A percentile compares a stretch with the other conserved stretches of the same genome.
Evolutionary conservation across 2,329 filamentous ascomycete species (phyloP).

Genomic region (Paraconiothyrium brasiliense): DNA sequence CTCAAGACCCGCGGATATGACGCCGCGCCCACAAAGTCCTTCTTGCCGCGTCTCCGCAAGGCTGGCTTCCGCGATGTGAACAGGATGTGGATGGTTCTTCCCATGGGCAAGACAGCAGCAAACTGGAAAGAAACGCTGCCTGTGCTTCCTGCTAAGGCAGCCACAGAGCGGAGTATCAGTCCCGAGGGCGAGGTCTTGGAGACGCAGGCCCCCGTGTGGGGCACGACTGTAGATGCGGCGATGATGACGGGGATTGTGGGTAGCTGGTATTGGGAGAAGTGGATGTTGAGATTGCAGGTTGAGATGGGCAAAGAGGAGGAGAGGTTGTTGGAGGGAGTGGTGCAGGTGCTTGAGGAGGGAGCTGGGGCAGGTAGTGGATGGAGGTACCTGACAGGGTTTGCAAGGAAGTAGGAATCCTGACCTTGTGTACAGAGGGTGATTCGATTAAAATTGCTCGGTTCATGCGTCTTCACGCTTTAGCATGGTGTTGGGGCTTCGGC

Average conservation of each 20-base stretch:
- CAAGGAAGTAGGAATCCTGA: conserved; percentile 43
- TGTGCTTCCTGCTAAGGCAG: conserved; percentile 41
- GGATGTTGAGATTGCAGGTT: conserved; percentile 87
- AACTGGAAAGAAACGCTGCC: conserved; percentile 50
- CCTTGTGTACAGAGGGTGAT: conserved; percentile 19
- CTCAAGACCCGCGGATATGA: conserved; percentile 92
- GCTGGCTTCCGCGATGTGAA: conserved; percentile 83
- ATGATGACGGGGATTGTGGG: conserved; percentile 83
- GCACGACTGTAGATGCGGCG: conserved; percentile 72
- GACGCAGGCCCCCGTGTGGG: conserved; percentile 39
- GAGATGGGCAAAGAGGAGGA: conserved; percentile 77
- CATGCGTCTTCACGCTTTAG: conserved; percentile 23
- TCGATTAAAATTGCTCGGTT: not conserved
- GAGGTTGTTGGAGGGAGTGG: conserved; percentile 64
- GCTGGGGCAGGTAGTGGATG: conserved; percentile 66
- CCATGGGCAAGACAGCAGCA: conserved; percentile 69
- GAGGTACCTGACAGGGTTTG: conserved; percentile 66
- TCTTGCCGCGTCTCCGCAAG: conserved; percentile 76
- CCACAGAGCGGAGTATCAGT: conserved; percentile 49
- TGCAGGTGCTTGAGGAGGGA: conserved; percentile 67
- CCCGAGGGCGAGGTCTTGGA: conserved; percentile 45
- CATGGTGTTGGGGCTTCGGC: conserved; percentile 32
- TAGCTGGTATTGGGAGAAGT: conserved; percentile 94
- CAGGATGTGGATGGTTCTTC: conserved; percentile 88
- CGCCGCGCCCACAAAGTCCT: conserved; percentile 81